Conservation (phyloP, 1,284 basidiomycete species). For the Boletellus deceptivus region DNA sequence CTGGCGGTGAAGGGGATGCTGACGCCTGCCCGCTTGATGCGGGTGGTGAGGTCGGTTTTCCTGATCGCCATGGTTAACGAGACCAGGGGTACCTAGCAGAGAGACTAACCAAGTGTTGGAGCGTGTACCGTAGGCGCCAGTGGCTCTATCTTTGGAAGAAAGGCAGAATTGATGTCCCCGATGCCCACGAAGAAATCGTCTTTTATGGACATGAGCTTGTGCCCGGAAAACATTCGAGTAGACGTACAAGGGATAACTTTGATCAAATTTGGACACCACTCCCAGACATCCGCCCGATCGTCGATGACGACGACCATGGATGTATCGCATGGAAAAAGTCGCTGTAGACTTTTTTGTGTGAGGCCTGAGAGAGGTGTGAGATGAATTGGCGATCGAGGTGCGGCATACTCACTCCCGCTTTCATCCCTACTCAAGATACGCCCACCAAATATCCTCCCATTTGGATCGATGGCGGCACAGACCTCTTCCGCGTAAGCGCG, state of each 20-base stretch:
- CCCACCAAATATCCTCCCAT: slow-evolving; percentile 81
- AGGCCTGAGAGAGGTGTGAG: slow-evolving; percentile 49
- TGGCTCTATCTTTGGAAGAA: slow-evolving; percentile 76
- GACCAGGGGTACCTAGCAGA: too few species aligned
- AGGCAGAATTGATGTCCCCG: slow-evolving; percentile 95
- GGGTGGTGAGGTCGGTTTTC: slow-evolving; percentile 14
- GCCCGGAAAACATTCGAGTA: neutral
- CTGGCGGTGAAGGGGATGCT: slow-evolving; percentile 24
- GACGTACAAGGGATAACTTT: slow-evolving; percentile 93
- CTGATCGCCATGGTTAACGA: slow-evolving; percentile 16
- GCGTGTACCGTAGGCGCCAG: slow-evolving; percentile 38
- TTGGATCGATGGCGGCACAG: slow-evolving; percentile 90
- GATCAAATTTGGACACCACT: slow-evolving; percentile 91
- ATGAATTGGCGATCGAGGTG: neutral
- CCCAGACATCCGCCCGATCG: slow-evolving; percentile 97
- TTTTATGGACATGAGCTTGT: slow-evolving; percentile 33
- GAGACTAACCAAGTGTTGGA: slow-evolving; percentile 28
- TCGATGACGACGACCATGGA: slow-evolving; percentile 99
- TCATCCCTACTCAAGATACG: slow-evolving; percentile 93
- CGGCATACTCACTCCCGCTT: slow-evolving; percentile 74
- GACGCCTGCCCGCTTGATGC: slow-evolving; percentile 10
- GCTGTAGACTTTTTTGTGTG: slow-evolving; percentile 86
- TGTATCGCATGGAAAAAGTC: slow-evolving; percentile 94
- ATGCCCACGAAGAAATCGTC: slow-evolving; percentile 99
- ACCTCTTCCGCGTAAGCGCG: slow-evolving; percentile 95